Evolutionary conservation across 2,329 filamentous ascomycete species (phyloP), one percentile per base, ranked within the genome.

Genomic region (Ophiostoma sp.): DNA sequence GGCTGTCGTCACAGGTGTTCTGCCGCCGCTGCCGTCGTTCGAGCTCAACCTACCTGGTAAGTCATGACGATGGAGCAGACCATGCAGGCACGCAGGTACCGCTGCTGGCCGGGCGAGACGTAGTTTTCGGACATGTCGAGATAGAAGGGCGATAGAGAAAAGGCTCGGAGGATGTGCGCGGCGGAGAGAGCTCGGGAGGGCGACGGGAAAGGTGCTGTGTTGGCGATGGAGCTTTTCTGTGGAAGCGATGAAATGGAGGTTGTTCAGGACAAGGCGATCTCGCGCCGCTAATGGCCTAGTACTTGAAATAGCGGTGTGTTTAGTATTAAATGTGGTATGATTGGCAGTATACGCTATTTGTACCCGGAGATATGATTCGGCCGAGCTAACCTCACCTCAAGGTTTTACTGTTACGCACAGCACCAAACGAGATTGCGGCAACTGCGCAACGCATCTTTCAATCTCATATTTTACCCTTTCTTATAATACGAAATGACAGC

Each of bases 71-170:
- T 90, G 67, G 92, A 94, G 86, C 95, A 99, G 74, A 98, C 92
- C 93, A 99, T 97, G 84, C 95, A 99, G 75, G 95, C 95, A 79
- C 95, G 93, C 73, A 96, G 86, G 77, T 91, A 89, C 79, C 93
- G 91, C 81, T 90, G 88, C 79, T 95, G 91, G 77, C 83, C 84
- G 6, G 90, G 85, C 16, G 90, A 81, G 71, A 93, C 89, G 78
- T 87, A 93, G 78, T 87, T 89, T 69, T 81, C 77, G 12, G 79
- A 79, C 81, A 82, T 83, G 63, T 16, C 11, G 38, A 38, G 7
- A 0, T 38, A 16, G 6, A 6, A 14, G 38, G 60, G 40, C 27
- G 2, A 8, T 27, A 55, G 49, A 2, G 5, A 6, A 11, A 9
- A 27, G 40, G 6, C 5, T 4, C 16, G 40, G n/a, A 27, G 36